Evolutionary conservation across 163 green algal species (phyloP), one percentile per base, ranked within the genome.

Genomic region (Scenedesmus sp.): DNA sequence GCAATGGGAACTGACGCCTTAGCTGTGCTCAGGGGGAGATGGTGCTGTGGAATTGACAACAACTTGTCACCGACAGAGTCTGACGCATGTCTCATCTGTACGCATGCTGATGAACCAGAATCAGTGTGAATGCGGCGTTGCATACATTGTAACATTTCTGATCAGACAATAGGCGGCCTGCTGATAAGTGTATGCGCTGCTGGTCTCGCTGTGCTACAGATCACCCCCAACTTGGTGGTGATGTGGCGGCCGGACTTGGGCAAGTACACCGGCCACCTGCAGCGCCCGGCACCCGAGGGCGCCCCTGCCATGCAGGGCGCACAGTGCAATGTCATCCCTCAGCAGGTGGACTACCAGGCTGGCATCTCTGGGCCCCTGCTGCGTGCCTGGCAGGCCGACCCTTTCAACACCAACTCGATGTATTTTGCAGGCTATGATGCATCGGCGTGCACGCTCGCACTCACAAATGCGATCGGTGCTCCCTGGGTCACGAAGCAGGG

Each of bases 171-270:
- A 68, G 26, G 15, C 53, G 26, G 15, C 53, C 53, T 68, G 53
- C 65, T 42, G 65, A 20, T 65, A 26, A 12, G 13, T 65, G 53
- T 65, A 24, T 68, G 13, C 26, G 30, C 68, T 46, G 72, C 35
- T 81, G 35, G 16, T 81, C 15, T 33, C 4, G 37, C 35, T 81
- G 72, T n/a, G 6, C 26, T 40, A 44, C 78, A 86, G 87, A 85
- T 91, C 78, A 88, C 59, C 33, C 88, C 88, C 42, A 56, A 88
- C 46, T 44, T 92, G 12, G 59, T 89, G 13, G 72, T 92, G 24
- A 70, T 82, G 35, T 92, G 89, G 89, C 68, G 89, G 2, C 89
- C 89, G 10, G 89, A 92, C 72, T 13, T 90, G 10, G 89, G 89
- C 81, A 81, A 83, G 37, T 92, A 92, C 72, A 92, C 88, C 20